These are phyloP conservation scores for Hortaea werneckii DNA, from an alignment of 2,329 filamentous ascomycete species.

Conservation along the genomic window DNA sequence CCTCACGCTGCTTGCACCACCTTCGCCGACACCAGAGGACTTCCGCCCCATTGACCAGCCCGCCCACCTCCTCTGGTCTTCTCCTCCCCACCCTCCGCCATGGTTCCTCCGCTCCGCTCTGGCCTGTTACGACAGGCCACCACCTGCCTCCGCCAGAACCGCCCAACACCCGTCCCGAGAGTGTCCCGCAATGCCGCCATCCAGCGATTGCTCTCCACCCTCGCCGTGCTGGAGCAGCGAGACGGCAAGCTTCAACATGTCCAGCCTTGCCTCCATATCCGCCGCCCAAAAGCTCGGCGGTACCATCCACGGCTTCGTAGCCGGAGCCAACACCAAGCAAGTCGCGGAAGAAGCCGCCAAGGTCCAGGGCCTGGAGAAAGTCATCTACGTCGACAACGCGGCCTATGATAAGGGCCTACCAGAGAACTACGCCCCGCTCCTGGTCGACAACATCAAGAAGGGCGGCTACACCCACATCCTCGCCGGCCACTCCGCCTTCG, in stretches of 20 bases:
- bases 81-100: neutral
- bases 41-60: no score
- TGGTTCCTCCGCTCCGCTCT: constrained; percentile 6
- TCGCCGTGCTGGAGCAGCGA: constrained; percentile 86
- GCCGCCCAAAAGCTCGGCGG: constrained; percentile 83
- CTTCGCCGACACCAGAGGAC: neutral
- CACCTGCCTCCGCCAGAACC: constrained; percentile 23
- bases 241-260: constrained; percentile 75
- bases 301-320: constrained; percentile 74
- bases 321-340: constrained; percentile 64
- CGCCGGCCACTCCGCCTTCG: constrained; percentile 86
- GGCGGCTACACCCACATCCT: constrained; percentile 88
- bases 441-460: constrained; percentile 95
- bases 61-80: neutral
- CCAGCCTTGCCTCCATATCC: constrained; percentile 74
- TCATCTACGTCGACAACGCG: constrained; percentile 76
- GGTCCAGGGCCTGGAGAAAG: constrained; percentile 81
- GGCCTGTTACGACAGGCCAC: constrained; percentile 17
- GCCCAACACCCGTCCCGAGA: constrained; percentile 24
- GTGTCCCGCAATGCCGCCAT: constrained; percentile 45
- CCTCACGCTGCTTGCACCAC: neutral
- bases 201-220: constrained; percentile 67
- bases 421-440: constrained; percentile 85
- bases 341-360: constrained; percentile 79
- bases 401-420: constrained; percentile 91